Percentiles rank a stretch among this genome's conserved stretches.
phyloP scores from a whole-genome alignment of 352 stramenopile species.

The Phytophthora pseudosyringae region DNA sequence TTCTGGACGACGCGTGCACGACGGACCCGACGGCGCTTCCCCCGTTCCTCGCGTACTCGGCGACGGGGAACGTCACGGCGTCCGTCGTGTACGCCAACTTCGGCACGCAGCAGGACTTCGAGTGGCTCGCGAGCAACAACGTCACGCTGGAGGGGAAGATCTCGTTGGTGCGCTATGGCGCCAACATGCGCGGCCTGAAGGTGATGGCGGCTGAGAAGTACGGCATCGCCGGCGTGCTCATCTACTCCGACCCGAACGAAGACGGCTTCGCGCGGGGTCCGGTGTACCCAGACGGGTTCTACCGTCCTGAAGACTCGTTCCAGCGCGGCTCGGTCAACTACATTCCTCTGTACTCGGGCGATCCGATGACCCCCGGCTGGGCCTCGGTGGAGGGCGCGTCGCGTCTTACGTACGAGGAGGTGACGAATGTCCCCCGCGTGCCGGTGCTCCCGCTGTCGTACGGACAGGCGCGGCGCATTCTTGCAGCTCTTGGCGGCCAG shows the following conservation, averaged over 20 bases:
- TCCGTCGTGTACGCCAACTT: slow-evolving; percentile 88
- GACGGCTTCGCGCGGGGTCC: slow-evolving; percentile 60
- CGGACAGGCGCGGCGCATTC: slow-evolving; percentile 70
- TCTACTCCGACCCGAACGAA: slow-evolving; percentile 77
- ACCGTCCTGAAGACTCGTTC: slow-evolving; percentile 50
- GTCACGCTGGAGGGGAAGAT: slow-evolving; percentile 64
- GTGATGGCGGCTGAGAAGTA: slow-evolving; percentile 69
- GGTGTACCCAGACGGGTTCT: slow-evolving; percentile 36
- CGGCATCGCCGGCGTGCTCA: slow-evolving; percentile 58
- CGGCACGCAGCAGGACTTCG: slow-evolving; percentile 60
- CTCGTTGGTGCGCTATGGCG: slow-evolving; percentile 76
- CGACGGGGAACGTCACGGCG: slow-evolving; percentile 61
- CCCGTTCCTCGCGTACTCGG: slow-evolving; percentile 81
- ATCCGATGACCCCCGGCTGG: slow-evolving; percentile 60
- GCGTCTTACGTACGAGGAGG: slow-evolving; percentile 46
- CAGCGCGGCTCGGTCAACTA: slow-evolving; percentile 89
- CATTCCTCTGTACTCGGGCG: slow-evolving; percentile 64
- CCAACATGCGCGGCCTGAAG: slow-evolving; percentile 58
- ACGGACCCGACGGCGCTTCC: slow-evolving; percentile 55
- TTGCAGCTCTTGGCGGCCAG: slow-evolving; percentile 61
- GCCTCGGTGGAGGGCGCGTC: slow-evolving; percentile 39
- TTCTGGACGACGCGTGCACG: slow-evolving; percentile 73
- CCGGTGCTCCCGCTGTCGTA: slow-evolving; percentile 67
- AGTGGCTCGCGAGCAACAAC: slow-evolving; percentile 31
- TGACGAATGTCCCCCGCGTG: slow-evolving; percentile 32